Percentiles rank a stretch among this genome's conserved stretches.
Conservation (phyloP, 768 basidiomycete species). For the Suillus variegatus region DNA sequence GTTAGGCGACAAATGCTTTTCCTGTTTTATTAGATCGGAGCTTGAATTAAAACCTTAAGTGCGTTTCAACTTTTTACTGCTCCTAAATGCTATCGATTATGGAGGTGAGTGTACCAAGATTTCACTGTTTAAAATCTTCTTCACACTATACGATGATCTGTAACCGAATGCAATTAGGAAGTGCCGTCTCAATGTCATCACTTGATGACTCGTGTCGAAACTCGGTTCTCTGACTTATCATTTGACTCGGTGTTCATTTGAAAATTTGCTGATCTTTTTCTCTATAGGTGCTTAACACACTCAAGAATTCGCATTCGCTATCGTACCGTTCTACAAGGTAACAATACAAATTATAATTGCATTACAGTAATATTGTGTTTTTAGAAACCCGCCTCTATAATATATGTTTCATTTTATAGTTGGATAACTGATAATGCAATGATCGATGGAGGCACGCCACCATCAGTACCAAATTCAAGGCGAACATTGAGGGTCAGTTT, state of each 20-base stretch:
- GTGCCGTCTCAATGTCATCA: slow-evolving; percentile 35
- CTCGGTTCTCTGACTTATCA: slow-evolving; percentile 34
- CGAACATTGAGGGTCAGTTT: no score
- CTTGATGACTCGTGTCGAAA: slow-evolving; percentile 31
- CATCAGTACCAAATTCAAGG: no score
- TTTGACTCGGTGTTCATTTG: not conserved
- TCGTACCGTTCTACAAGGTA: not conserved
- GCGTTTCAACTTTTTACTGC: not conserved
- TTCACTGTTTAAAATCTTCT: not conserved
- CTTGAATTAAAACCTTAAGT: slow-evolving; percentile 18
- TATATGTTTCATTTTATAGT: no score
- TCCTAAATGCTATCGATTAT: not conserved
- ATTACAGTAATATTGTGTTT: slow-evolving; percentile 7
- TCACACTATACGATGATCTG: slow-evolving; percentile 26
- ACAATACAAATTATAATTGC: not conserved
- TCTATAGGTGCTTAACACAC: not conserved
- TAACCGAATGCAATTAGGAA: slow-evolving; percentile 38
- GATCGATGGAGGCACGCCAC: no score
- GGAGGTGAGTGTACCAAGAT: slow-evolving; percentile 20
- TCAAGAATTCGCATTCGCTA: not conserved
- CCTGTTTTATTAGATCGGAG: slow-evolving; percentile 32
- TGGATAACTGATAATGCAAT: no score
- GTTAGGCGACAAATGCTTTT: slow-evolving; percentile 26
- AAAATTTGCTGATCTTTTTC: not conserved
- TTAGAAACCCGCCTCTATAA: not conserved